Evolutionary conservation across 2,329 filamentous ascomycete species (phyloP), one percentile per base, ranked within the genome.

Genomic region (Cercospora sesami): DNA sequence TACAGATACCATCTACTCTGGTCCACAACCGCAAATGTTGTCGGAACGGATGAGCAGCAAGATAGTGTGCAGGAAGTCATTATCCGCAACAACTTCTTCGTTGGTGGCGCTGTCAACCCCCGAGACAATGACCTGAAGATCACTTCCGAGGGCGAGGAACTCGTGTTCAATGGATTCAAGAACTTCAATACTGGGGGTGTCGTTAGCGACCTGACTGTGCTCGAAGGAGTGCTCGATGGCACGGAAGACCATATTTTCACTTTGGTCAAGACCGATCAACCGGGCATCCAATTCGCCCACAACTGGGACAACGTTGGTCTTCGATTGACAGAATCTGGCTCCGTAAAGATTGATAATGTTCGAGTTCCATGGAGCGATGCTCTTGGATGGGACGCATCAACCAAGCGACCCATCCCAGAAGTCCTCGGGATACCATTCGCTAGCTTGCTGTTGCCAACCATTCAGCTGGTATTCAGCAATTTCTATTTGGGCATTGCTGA

Each of bases 101-200:
- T 90, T 14, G 87, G 88, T 7, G 88, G 86, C 26, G 78, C 89
- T 0, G 88, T 90, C 21, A 90, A 90, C 70, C 88, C 87, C 0
- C 84, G 88, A 3, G 87, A 90, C 74, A 86, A 80, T 45, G 87
- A 90, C 71, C 77, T 89, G 8, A 84, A 82, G 31, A 87, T 89
- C 68, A 86, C 81, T 0, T 77, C 81, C 1, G 81, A 86, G 0
- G 86, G 85, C 1, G 84, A 87, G 4, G 78, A 83, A 2, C 76
- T 90, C 14, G 75, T 88, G 2, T 90, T 89, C 76, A 85, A 86
- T 67, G 87, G 88, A 1, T 83, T 82, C 77, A 91, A 91, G 76
- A 82, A 86, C 78, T 90, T 90, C 81, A 90, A 88, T 74, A 91
- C 88, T 0, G 89, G 89, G 0, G 88, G 88, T 28, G 87, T 89